These are phyloP conservation scores for Globisporangium lucens DNA, from an alignment of 352 stramenopile genomes.

Conservation along the genomic window DNA sequence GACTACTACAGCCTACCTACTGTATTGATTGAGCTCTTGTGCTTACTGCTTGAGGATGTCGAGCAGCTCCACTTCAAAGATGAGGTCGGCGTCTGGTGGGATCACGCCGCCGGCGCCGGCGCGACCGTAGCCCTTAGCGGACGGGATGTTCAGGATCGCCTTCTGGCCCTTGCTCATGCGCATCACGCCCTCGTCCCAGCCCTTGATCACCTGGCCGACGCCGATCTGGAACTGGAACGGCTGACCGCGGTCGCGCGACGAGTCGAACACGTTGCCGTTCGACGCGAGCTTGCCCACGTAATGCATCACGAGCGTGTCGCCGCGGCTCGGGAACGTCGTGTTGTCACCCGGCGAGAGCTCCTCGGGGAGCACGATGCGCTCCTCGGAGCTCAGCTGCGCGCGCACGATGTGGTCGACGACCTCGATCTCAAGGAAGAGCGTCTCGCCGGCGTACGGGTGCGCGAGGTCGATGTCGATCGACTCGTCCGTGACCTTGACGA, in stretches of 20 bases:
- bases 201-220: slow-evolving; percentile 90
- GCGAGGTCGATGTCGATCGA: slow-evolving; percentile 72
- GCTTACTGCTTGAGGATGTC: slow-evolving; percentile 48
- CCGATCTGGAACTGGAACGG: slow-evolving; percentile 83
- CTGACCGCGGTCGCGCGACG: slow-evolving; percentile 61
- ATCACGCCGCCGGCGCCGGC: slow-evolving; percentile 83
- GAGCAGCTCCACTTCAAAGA: slow-evolving; percentile 94
- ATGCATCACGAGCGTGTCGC: slow-evolving; percentile 82
- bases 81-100: slow-evolving; percentile 89
- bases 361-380: slow-evolving; percentile 72
- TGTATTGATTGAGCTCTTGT: too few species aligned
- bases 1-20: too few species aligned
- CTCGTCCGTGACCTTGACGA: slow-evolving; percentile 69
- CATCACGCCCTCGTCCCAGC: slow-evolving; percentile 95
- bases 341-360: slow-evolving; percentile 66
- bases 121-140: slow-evolving; percentile 91
- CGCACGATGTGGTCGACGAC: slow-evolving; percentile 57
- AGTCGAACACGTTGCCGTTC: slow-evolving; percentile 74
- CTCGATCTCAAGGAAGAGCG: slow-evolving; percentile 67
- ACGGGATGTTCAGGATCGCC: slow-evolving; percentile 88
- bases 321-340: slow-evolving; percentile 54
- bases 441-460: slow-evolving; percentile 76
- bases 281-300: slow-evolving; percentile 74
- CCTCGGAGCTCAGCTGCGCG: slow-evolving; percentile 37
- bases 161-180: slow-evolving; percentile 95